Base-by-base conservation (phyloP, 352 stramenopile genomes). In the Phytophthora macrochlamydospora region DNA sequence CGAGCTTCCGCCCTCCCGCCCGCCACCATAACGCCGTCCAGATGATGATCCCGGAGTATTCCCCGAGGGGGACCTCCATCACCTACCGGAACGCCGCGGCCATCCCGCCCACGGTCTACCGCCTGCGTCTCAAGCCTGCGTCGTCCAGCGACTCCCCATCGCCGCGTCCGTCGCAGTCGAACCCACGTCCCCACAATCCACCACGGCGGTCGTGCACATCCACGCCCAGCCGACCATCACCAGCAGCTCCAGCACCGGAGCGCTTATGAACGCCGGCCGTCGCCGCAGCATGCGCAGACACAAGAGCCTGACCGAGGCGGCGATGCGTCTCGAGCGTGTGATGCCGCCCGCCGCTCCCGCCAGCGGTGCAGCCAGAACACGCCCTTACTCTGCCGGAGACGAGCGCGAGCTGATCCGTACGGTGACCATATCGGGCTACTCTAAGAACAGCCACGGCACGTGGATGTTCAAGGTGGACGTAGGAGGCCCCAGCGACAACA, bases 381-480 rank as follows among this genome's bases (percentile, higher is more conserved):
- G 81, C 12, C 83, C 83, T 29, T 76, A 75, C 74, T 92, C 81
- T 44, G 76, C 78, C 0, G 83, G 81, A 5, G 65, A 90, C 44
- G 70, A 76, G 31, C 53, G 78, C 11, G 81, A 89, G 24, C 58
- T 90, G 51, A 14, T 69, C 14, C 65, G 69, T 40, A 67, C 60
- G n/a, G 73, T 90, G n/a, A 79, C 68, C 9, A 89, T 92, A 54
- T 87, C 81, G 7, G 78, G 79, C 8, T 89, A 83, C 60, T 83
- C 71, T 51, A 82, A 89, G 74, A 89, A 82, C 66, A 76, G 53
- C 45, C 80, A 82, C 42, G 83, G 83, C 62, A 90, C 79, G 42
- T 92, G 83, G 83, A 81, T 90, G 64, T 92, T 92, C 61, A 90
- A 87, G 60, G 81, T 92, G 18, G 78, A 92, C 56, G 76, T 92